Evolutionary conservation across 1,139 yeast species (phyloP).

Genomic region (Yamadazyma dendronema): DNA sequence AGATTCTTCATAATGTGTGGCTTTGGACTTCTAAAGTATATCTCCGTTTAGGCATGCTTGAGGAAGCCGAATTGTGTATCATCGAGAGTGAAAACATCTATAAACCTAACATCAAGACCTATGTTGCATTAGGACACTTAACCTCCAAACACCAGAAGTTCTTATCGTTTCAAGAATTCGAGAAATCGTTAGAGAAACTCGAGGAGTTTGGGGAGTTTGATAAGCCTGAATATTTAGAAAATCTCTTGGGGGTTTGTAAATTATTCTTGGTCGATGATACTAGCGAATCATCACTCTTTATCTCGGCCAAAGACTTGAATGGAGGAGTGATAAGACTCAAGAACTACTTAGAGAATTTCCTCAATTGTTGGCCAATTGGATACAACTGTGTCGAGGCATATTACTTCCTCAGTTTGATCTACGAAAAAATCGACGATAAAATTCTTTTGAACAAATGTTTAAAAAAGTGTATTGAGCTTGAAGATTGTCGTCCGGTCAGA

Average conservation of each 20-base stretch:
- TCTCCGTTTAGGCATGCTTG: conserved; percentile 49
- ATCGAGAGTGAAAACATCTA: conserved; percentile 62
- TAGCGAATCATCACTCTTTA: conserved; percentile 32
- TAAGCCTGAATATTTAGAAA: conserved; percentile 47
- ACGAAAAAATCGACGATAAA: conserved; percentile 60
- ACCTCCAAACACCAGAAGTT: conserved; percentile 38
- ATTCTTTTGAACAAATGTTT: conserved; percentile 51
- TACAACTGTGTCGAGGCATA: conserved; percentile 66
- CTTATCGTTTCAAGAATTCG: conserved; percentile 65
- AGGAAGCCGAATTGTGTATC: conserved; percentile 71
- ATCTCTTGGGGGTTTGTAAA: conserved; percentile 66
- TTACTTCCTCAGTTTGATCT: conserved; percentile 66
- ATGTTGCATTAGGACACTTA: conserved; percentile 54
- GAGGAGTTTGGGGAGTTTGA: conserved; percentile 21
- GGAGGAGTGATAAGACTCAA: conserved; percentile 69
- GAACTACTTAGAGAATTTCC: conserved; percentile 54
- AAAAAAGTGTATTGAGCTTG: conserved; percentile 68
- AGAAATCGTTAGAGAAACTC: conserved; percentile 55
- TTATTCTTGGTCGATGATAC: conserved; percentile 49
- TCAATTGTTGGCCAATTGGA: conserved; percentile 52
- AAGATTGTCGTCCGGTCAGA: conserved; percentile 66
- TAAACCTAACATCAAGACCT: conserved; percentile 53
- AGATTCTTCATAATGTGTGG: conserved; percentile 66
- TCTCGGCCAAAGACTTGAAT: conserved; percentile 50
- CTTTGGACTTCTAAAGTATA: conserved; percentile 70